Percentiles rank a stretch among this genome's conserved stretches.
These are phyloP conservation scores for Apostasia ramifera DNA, from an alignment of 106 monocot genomes.

Conservation along the genomic window DNA sequence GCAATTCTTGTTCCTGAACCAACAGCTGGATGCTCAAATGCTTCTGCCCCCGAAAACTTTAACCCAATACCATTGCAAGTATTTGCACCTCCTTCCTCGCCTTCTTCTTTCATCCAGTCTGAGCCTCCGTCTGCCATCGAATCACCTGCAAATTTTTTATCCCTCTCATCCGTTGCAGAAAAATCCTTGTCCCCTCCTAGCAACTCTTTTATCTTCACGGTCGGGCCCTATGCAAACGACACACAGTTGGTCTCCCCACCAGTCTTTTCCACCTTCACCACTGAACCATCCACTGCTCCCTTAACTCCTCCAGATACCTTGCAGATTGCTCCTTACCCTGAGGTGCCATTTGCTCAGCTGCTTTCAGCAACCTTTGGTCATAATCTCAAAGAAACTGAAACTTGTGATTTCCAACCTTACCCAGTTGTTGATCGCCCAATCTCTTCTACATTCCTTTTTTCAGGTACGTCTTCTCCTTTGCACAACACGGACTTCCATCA, in stretches of 20 bases:
- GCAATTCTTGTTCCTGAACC: conserved; percentile 62
- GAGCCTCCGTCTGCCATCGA: conserved; percentile 53
- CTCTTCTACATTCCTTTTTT: conserved; percentile 72
- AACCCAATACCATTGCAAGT: conserved; percentile 22
- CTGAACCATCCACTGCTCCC: conserved; percentile 87
- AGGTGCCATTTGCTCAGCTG: conserved; percentile 86
- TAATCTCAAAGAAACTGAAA: conserved; percentile 22
- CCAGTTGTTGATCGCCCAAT: conserved; percentile 63
- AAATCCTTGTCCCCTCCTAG: conserved; percentile 46
- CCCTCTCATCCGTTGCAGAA: conserved; percentile 43
- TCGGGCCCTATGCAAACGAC: conserved; percentile 92
- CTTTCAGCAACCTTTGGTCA: conserved; percentile 43
- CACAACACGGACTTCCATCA: conserved; percentile 43
- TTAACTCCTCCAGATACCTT: conserved; percentile 86
- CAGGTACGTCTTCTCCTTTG: conserved; percentile 74
- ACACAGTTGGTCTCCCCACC: conserved; percentile 93
- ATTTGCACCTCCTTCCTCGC: conserved; percentile 82
- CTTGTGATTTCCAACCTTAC: conserved; percentile 50
- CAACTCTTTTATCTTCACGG: conserved; percentile 61
- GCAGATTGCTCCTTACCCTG: conserved; percentile 82
- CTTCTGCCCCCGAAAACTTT: conserved; percentile 19
- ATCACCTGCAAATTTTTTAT: conserved; percentile 49
- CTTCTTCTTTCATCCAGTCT: conserved; percentile 78
- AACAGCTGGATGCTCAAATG: conserved; percentile 6
- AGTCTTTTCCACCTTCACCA: conserved; percentile 86